Percentiles rank a stretch among this genome's conserved stretches.
Evolutionary conservation across 2,329 filamentous ascomycete genomes (phyloP).

Genomic region (Penicillium sp.): DNA sequence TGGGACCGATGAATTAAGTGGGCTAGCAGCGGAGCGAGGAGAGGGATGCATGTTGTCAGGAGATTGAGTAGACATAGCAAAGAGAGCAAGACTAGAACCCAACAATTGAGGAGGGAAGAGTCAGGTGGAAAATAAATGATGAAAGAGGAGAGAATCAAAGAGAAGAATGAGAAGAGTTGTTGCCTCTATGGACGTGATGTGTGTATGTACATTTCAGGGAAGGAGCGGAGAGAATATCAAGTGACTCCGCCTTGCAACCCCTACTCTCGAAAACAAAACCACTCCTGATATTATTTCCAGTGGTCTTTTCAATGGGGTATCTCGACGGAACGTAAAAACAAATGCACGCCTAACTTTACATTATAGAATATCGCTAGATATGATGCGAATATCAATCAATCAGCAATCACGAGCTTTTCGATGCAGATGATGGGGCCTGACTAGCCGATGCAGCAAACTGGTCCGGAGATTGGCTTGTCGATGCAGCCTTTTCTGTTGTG

Average conservation of each 20-base stretch:
- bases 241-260: neutral
- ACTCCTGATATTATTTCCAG: neutral
- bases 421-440: neutral
- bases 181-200: neutral
- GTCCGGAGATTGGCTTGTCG: neutral
- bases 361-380: neutral
- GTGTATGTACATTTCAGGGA: neutral
- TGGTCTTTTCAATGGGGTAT: slow-evolving; percentile 16
- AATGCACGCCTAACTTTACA: neutral
- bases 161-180: slow-evolving; percentile 6
- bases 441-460: neutral
- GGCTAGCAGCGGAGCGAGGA: neutral
- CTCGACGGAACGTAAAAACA: slow-evolving; percentile 8
- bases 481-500: neutral
- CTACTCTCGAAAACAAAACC: neutral
- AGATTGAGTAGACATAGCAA: neutral
- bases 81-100: neutral
- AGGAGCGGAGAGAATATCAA: neutral
- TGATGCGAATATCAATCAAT: neutral
- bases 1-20: neutral
- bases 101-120: neutral
- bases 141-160: neutral
- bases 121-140: neutral
- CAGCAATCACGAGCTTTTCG: slow-evolving; percentile 3
- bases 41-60: neutral